Percentiles rank a stretch among this genome's conserved stretches.
Evolutionary conservation across 1,284 basidiomycete genomes (phyloP).

Genomic region (Coniferiporia sulphurascens): DNA sequence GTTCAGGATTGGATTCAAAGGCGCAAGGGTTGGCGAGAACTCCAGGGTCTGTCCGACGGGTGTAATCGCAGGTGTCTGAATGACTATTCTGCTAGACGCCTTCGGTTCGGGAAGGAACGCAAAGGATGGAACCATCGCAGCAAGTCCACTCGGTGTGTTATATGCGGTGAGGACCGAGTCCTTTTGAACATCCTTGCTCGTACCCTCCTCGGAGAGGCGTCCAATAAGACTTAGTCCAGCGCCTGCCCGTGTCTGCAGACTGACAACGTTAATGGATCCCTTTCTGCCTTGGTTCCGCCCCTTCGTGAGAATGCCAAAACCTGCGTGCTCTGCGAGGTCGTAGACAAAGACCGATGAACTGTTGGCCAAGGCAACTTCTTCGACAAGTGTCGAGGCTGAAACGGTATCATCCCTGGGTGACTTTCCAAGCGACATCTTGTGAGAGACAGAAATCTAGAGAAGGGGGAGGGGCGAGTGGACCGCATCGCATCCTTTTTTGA

Average conservation of each 20-base stretch:
- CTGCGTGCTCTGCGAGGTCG: slow-evolving; percentile 74
- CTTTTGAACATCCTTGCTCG: slow-evolving; percentile 57
- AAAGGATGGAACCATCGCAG: slow-evolving; percentile 73
- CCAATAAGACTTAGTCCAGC: slow-evolving; percentile 83
- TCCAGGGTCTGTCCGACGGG: slow-evolving; percentile 60
- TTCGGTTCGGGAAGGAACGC: slow-evolving; percentile 56
- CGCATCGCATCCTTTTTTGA: neutral
- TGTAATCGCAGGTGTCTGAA: slow-evolving; percentile 74
- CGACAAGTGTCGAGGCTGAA: slow-evolving; percentile 57
- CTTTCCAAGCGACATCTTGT: neutral
- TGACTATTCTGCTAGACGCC: slow-evolving; percentile 60
- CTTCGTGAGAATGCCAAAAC: slow-evolving; percentile 69
- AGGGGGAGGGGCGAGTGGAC: neutral
- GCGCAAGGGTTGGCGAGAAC: slow-evolving; percentile 68
- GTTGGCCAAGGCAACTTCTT: slow-evolving; percentile 49
- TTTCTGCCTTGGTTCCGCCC: slow-evolving; percentile 45
- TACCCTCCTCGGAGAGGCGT: slow-evolving; percentile 67
- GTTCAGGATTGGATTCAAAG: slow-evolving; percentile 54
- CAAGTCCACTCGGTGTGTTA: slow-evolving; percentile 71
- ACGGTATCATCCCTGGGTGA: slow-evolving; percentile 19
- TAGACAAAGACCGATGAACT: slow-evolving; percentile 74
- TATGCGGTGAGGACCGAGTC: slow-evolving; percentile 68
- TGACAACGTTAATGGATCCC: slow-evolving; percentile 52
- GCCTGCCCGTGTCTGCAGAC: slow-evolving; percentile 82
- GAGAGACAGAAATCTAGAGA: neutral